These are phyloP conservation scores for Suillus hirtellus DNA, from an alignment of 768 basidiomycete species.

Conservation along the genomic window DNA sequence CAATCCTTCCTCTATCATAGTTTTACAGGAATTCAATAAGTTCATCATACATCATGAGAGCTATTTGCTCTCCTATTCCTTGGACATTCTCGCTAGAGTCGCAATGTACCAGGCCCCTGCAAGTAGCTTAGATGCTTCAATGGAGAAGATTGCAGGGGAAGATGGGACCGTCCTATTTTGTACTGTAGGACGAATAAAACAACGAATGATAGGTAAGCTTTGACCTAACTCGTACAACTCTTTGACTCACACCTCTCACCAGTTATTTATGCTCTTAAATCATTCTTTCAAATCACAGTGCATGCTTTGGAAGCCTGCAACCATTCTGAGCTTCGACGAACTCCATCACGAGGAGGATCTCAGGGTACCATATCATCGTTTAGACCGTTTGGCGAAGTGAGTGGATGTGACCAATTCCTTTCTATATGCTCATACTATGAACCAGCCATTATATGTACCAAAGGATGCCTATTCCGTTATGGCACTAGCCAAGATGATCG, in stretches of 20 bases:
- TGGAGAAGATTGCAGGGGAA: conserved; percentile 60
- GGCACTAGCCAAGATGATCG: conserved; percentile 60
- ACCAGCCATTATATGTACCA: conserved; percentile 67
- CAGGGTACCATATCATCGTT: conserved; percentile 44
- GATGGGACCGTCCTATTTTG: conserved; percentile 62
- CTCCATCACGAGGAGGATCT: conserved; percentile 36
- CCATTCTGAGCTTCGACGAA: conserved; percentile 35
- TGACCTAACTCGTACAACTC: background rate
- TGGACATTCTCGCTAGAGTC: conserved; percentile 67
- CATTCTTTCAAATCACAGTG: conserved; percentile 58
- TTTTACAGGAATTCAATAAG: conserved; percentile 62
- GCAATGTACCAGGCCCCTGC: conserved; percentile 48
- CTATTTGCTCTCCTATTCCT: conserved; percentile 62
- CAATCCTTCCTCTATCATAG: conserved; percentile 55
- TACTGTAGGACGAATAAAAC: conserved; percentile 52
- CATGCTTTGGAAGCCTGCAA: conserved; percentile 60
- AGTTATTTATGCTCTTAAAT: conserved; percentile 73
- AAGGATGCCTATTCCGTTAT: conserved; percentile 67
- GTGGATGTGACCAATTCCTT: conserved; percentile 21
- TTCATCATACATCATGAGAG: conserved; percentile 65
- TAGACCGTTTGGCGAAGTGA: conserved; percentile 65
- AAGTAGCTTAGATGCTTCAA: conserved; percentile 52
- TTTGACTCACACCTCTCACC: background rate
- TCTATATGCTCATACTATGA: conserved; percentile 4
- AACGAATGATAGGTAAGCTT: conserved; percentile 53